Percentiles rank a stretch among this genome's conserved stretches.
phyloP scores from a whole-genome alignment of 1,284 basidiomycete genomes.

The Ceratobasidium sp. region DNA sequence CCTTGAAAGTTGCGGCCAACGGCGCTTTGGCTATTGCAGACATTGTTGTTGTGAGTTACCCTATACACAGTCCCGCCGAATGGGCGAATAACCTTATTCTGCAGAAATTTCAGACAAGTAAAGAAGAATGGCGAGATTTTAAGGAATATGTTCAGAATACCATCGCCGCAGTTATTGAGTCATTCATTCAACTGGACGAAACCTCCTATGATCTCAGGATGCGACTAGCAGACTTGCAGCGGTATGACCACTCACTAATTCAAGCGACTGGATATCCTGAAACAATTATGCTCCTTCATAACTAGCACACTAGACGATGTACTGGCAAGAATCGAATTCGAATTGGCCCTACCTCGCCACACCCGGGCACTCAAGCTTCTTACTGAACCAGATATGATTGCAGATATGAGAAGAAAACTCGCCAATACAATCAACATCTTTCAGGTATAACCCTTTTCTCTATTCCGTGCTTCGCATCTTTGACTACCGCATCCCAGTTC shows the following conservation, averaged over 20 bases:
- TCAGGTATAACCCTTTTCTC: not conserved
- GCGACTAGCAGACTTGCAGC: not conserved
- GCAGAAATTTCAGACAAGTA: constrained; percentile 4
- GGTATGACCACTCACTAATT: not conserved
- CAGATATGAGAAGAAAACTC: not conserved
- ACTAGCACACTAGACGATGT: not conserved
- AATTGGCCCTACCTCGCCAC: not conserved
- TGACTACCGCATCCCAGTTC: not conserved
- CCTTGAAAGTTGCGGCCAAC: no score
- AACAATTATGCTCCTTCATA: no score
- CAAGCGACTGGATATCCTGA: not conserved
- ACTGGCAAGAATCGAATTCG: not conserved
- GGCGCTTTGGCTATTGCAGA: no score
- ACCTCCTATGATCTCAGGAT: not conserved
- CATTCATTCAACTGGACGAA: not conserved
- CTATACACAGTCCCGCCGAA: no score
- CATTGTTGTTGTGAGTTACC: no score
- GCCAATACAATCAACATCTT: not conserved
- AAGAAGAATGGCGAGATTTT: not conserved
- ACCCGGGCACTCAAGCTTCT: not conserved
- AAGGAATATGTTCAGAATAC: not conserved
- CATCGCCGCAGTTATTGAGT: not conserved
- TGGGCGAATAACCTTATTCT: no score
- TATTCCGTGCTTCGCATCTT: not conserved
- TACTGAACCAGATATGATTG: constrained; percentile 17